Evolutionary conservation across 768 basidiomycete species (phyloP), one percentile per base, ranked within the genome.

Genomic region (Tremella yokohamensis): DNA sequence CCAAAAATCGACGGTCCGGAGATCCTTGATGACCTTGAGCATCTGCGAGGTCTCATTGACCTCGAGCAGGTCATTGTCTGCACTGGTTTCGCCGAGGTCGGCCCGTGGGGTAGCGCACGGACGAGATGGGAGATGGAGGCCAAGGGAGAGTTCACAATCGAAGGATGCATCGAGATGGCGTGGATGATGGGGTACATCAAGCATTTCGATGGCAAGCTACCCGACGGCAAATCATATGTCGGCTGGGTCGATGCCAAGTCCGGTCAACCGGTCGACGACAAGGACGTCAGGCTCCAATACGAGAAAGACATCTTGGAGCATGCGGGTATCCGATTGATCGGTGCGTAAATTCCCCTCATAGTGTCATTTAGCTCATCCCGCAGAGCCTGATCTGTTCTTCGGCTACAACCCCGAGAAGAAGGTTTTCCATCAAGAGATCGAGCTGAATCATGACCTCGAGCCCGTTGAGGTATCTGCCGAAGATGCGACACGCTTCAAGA

Each of bases 91-190:
- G 94, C 88, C 29, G 96, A 99, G 77, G 90, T 98, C 51, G 88
- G 96, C 1, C 96, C 96, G 12, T 99, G 94, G 93, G 96, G 96
- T 64, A 92, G 90, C 72, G 88, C 94, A 15, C 85, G 96, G 58
- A 99, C 96, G 1, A 85, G 96, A 58, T 99, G 96, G 96, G 96
- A 99, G 80, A 98, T 99, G 92, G 96, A 99, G 75, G 93, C 92
- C 47, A 83, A 85, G 47, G 94, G 96, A n/a, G 86, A 94, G 72
- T 87, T 98, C 78, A 92, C 93, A 1, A 93, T 98, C 67, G 88
- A 96, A 76, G 96, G 96, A 18, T 90, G 90, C 71, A 96, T 99
- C 70, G 96, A 99, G 80, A 94, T 99, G 89, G 93, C 94, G 2
- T 99, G 94, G 93, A 86, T 98, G 78, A 98, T 93, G 90, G 94